Percentiles rank a stretch among this genome's conserved stretches.
Conservation (phyloP, 169 alveolate genomes). For the Plasmodium sp. region DNA sequence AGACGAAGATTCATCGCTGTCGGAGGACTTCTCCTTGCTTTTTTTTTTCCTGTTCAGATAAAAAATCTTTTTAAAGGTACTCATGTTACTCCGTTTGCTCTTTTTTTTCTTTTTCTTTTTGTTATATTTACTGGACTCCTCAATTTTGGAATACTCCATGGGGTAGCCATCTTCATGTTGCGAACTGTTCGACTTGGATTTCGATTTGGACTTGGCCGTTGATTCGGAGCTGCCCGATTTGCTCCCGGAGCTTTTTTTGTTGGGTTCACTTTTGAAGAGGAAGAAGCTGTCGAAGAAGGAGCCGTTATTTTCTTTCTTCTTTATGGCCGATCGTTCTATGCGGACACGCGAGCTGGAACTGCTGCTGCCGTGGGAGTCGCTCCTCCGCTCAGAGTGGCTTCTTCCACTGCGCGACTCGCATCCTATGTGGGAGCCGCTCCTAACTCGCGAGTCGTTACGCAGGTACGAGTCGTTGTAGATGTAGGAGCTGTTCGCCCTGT, state of each 20-base stretch:
- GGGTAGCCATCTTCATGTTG: constrained; percentile 17
- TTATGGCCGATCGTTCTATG: not conserved
- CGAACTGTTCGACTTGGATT: constrained; percentile 8
- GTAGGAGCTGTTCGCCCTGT: not conserved
- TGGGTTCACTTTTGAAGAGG: constrained; percentile 9
- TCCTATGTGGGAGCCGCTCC: not conserved
- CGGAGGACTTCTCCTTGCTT: constrained; percentile 9
- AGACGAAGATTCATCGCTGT: not conserved
- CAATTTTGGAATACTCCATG: constrained; percentile 18
- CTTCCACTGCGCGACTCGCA: not conserved
- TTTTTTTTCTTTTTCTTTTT: constrained; percentile 28
- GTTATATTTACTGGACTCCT: not conserved
- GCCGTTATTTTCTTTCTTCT: not conserved
- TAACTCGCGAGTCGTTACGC: not conserved
- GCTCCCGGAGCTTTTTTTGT: constrained; percentile 21
- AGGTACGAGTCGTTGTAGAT: not conserved
- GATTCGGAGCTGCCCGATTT: constrained; percentile 16
- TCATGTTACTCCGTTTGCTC: constrained; percentile 35
- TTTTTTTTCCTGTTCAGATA: constrained; percentile 50
- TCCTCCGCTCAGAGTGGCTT: not conserved
- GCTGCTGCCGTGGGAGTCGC: not conserved
- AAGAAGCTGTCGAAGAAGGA: constrained; percentile 47
- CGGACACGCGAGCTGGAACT: not conserved
- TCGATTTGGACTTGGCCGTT: not conserved
- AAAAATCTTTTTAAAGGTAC: constrained; percentile 37